These are phyloP conservation scores for Biancaea sappan DNA, from an alignment of 306 rosid species.

Conservation along the genomic window DNA sequence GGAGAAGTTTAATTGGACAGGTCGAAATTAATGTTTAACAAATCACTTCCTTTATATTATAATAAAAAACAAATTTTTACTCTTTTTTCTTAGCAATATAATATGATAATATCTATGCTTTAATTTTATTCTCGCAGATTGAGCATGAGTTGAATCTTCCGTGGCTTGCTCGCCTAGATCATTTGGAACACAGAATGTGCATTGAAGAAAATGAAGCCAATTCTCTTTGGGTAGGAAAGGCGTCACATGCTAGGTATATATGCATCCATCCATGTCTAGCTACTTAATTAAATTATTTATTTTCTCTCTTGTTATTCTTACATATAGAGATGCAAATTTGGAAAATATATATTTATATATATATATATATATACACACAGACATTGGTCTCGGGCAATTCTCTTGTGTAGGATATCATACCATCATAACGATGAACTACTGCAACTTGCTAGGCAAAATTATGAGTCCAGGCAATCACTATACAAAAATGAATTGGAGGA, in stretches of 20 bases:
- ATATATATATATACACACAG: too few species aligned
- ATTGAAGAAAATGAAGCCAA: constrained; percentile 46
- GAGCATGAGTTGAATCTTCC: constrained; percentile 50
- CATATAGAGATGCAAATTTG: background rate
- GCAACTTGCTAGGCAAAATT: constrained; percentile 47
- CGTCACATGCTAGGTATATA: constrained; percentile 39
- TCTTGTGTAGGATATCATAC: constrained; percentile 39
- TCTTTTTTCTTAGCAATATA: too few species aligned
- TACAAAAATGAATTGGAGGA: constrained; percentile 52
- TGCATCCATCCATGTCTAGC: background rate
- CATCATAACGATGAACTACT: constrained; percentile 34
- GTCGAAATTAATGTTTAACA: too few species aligned
- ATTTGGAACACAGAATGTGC: constrained; percentile 59
- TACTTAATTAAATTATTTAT: background rate
- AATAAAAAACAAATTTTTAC: too few species aligned
- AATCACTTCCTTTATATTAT: too few species aligned
- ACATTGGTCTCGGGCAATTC: too few species aligned
- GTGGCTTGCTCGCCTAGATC: constrained; percentile 67
- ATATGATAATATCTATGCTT: too few species aligned
- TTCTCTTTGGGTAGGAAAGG: constrained; percentile 50
- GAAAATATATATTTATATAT: background rate
- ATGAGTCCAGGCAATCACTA: constrained; percentile 39
- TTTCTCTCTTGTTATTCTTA: background rate
- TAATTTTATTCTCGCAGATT: constrained; percentile 50
- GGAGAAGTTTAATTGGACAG: too few species aligned